Evolutionary conservation across 257 asterid species (phyloP), one percentile per base, ranked within the genome.

Genomic region (Phtheirospermum japonicum): DNA sequence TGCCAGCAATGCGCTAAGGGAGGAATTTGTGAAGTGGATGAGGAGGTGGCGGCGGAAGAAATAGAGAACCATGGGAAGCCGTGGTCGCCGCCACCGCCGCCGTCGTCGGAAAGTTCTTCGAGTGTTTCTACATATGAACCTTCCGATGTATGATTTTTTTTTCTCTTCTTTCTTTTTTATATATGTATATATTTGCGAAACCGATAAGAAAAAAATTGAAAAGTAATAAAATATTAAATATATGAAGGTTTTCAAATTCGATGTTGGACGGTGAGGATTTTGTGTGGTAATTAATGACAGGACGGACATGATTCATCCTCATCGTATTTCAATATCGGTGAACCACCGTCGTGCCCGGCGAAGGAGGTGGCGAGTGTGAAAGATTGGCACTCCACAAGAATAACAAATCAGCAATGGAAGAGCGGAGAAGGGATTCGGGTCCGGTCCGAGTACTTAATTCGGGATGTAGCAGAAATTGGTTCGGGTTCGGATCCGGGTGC

Each of bases 31-130:
- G 76, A 57, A 16, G 14, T 13, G 13, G 53, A 12, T 7, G 53
- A 48, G 12, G 28, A 17, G 5, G 54, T 26, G 28, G 54, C 18
- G 28, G 54, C 49, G 49, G 49, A 42, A 0, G 49, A 13, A 12
- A 42, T 45, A 28, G 77, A 57, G 59, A 53, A 60, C 71, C 70
- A 52, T 23, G 61, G 71, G 2, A 58, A 40, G n/a, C 70, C 59
- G 10, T 68, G 66, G 74, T 73, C 75, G 39, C 59, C 75, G 40
- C 75, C 77, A 6, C 73, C 76, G 14, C 61, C 51, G 61, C 31
- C 18, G 36, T 39, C 45, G 45, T 19, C 72, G 67, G 67, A 61
- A 46, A 66, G 75, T 59, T 72, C 68, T 3, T 65, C 74, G 14
- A 79, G 74, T 33, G 63, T 19, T 19, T 7, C 63, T 6, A 59